phyloP scores from a whole-genome alignment of 2,329 filamentous ascomycete species.

The Fusarium sp. region DNA sequence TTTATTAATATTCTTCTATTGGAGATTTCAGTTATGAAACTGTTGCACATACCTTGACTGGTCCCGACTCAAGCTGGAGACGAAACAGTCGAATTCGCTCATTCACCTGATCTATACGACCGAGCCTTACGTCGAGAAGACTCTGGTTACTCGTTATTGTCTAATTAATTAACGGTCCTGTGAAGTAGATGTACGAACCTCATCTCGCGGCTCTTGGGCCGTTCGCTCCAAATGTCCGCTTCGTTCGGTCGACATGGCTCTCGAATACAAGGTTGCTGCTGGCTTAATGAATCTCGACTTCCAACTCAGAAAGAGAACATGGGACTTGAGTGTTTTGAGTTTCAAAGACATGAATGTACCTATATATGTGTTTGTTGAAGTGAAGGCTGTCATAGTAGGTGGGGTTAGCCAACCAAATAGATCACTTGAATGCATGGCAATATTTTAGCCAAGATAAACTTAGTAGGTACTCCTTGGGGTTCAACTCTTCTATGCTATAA shows the following conservation, averaged over 20 bases:
- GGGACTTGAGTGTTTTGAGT: neutral
- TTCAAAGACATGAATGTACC: conserved; percentile 19
- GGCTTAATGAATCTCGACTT: neutral
- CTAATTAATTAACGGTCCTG: neutral
- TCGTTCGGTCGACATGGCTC: conserved; percentile 37
- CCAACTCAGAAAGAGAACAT: neutral
- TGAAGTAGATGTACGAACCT: conserved; percentile 54
- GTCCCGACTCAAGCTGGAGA: conserved; percentile 68
- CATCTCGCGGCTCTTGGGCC: conserved; percentile 78
- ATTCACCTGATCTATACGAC: conserved; percentile 75
- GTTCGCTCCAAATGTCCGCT: conserved; percentile 55
- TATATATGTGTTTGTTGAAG: neutral
- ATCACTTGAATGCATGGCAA: no score
- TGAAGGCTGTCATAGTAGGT: conserved; percentile 28
- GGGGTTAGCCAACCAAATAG: no score
- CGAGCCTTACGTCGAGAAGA: conserved; percentile 74
- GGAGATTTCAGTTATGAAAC: neutral
- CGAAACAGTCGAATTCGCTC: conserved; percentile 77
- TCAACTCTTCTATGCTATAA: no score
- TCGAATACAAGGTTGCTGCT: neutral
- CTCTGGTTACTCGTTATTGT: conserved; percentile 51
- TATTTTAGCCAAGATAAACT: no score
- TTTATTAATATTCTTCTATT: neutral
- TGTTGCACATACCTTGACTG: conserved; percentile 61
- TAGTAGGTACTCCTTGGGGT: no score